phyloP scores from a whole-genome alignment of 202 grass and related monocot genomes.

The Alloteropsis angusta region DNA sequence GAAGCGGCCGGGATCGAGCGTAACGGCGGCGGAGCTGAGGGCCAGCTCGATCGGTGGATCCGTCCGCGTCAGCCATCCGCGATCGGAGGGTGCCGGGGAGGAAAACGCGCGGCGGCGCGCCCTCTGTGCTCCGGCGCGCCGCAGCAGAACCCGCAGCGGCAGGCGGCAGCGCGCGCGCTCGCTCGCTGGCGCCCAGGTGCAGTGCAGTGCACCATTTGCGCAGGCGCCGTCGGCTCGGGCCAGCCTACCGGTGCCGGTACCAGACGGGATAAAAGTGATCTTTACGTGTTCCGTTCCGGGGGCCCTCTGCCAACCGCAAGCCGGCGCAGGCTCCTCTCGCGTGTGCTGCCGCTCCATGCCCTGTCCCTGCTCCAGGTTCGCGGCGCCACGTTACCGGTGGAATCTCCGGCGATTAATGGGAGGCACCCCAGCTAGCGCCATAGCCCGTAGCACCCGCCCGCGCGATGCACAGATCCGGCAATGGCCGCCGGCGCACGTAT shows the following conservation, averaged over 20 bases:
- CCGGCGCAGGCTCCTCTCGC: background rate
- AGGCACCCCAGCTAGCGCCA: background rate
- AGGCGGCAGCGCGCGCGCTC: no score
- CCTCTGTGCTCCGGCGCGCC: no score
- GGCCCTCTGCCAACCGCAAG: background rate
- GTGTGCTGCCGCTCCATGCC: background rate
- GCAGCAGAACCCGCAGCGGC: background rate
- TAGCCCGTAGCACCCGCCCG: no score
- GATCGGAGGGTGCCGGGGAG: no score
- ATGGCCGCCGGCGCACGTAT: background rate
- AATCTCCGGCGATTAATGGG: background rate
- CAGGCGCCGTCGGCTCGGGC: no score
- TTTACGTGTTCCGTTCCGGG: slow-evolving; percentile 4
- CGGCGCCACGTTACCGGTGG: background rate
- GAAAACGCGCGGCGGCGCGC: no score
- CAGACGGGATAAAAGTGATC: background rate
- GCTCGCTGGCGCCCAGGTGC: no score
- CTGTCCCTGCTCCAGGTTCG: background rate
- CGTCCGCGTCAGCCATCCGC: no score
- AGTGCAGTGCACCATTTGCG: no score
- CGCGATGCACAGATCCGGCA: background rate
- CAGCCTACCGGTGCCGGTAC: background rate
- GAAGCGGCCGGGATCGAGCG: background rate
- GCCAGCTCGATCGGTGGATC: no score
- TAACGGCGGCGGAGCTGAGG: background rate